Percentiles rank a stretch among this genome's conserved stretches.
Evolutionary conservation across 257 asterid genomes (phyloP).

Genomic region (Nicotiana attenuata): DNA sequence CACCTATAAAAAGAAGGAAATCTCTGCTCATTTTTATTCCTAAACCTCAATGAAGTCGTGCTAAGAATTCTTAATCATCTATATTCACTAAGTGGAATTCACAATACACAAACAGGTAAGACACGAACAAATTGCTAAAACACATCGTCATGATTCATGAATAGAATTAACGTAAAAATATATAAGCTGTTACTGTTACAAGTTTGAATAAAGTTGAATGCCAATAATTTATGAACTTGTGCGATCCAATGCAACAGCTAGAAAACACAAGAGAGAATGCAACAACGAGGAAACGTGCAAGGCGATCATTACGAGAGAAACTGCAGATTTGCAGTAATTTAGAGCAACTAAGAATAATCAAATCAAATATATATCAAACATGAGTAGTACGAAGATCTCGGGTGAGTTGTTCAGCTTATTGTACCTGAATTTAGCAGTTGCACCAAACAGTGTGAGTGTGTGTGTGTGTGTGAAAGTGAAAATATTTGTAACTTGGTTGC

Average conservation of each 20-base stretch:
- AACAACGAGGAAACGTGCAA: neutral
- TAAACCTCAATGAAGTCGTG: neutral
- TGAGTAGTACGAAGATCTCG: neutral
- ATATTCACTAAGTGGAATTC: neutral
- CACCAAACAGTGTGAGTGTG: neutral
- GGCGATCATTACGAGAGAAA: neutral
- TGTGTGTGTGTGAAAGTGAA: neutral
- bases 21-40: neutral
- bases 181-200: neutral
- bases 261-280: neutral
- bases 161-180: neutral
- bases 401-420: neutral
- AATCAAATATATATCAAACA: neutral
- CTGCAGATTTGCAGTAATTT: neutral
- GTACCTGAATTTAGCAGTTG: slow-evolving; percentile 1
- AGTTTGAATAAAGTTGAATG: neutral
- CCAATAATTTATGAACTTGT: neutral
- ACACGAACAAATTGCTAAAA: neutral
- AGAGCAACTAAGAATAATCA: neutral
- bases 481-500: neutral
- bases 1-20: neutral
- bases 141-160: neutral
- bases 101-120: neutral
- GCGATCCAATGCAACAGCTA: neutral
- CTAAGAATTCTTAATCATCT: neutral